Conservation (phyloP, 2,329 filamentous ascomycete genomes). For the Blastomyces percursus region DNA sequence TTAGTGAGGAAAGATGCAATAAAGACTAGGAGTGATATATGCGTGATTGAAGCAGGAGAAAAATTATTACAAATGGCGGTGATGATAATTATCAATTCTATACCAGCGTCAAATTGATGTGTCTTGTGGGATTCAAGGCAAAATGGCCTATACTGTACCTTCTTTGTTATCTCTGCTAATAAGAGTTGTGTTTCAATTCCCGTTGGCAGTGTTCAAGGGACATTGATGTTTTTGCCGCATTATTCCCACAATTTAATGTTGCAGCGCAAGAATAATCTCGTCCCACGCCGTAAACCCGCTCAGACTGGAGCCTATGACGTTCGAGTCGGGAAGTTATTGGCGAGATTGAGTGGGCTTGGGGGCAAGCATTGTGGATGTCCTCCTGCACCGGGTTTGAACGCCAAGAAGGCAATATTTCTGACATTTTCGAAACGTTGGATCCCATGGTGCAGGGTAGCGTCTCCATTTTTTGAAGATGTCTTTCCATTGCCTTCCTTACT, state of each 20-base stretch:
- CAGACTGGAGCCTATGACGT: slow-evolving; percentile 4
- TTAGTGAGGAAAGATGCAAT: background rate
- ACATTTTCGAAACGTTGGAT: background rate
- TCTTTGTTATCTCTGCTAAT: background rate
- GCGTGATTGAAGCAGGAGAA: background rate
- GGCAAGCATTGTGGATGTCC: background rate
- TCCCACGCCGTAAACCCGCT: background rate
- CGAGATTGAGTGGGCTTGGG: background rate
- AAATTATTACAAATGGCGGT: background rate
- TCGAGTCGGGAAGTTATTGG: background rate
- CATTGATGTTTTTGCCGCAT: background rate
- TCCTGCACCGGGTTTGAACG: background rate
- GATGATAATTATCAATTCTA: background rate
- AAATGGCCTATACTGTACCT: background rate
- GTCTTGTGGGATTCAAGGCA: background rate
- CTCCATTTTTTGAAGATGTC: background rate
- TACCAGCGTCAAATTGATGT: background rate
- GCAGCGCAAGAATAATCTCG: background rate
- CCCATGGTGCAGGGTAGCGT: background rate
- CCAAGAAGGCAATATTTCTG: background rate
- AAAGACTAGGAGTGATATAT: background rate
- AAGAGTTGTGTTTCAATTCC: background rate
- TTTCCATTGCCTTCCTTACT: background rate
- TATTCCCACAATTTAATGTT: background rate
- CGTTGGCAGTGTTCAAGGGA: background rate